Evolutionary conservation across 2,329 filamentous ascomycete genomes (phyloP).

Genomic region (Beauveria medogensis): DNA sequence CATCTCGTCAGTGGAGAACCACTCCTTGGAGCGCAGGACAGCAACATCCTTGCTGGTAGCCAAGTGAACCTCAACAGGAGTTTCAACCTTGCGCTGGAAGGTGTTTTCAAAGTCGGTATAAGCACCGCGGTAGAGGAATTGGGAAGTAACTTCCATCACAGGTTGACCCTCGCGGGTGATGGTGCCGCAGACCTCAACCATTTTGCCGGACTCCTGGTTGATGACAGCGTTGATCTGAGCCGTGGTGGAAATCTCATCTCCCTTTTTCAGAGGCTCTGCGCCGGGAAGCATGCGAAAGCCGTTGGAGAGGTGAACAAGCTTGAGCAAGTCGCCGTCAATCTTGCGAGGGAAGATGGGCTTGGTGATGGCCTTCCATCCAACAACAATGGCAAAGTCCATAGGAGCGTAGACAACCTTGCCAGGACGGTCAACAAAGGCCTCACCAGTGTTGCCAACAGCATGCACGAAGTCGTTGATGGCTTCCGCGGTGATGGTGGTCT

Average conservation of each 20-base stretch:
- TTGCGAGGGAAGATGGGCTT: slow-evolving; percentile 97
- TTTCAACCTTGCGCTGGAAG: slow-evolving; percentile 95
- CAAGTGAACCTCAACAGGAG: slow-evolving; percentile 86
- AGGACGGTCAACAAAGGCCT: slow-evolving; percentile 92
- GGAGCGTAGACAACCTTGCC: slow-evolving; percentile 91
- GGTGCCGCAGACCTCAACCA: slow-evolving; percentile 99
- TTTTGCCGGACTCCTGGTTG: slow-evolving; percentile 97
- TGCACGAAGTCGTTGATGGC: slow-evolving; percentile 99
- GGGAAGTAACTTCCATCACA: slow-evolving; percentile 97
- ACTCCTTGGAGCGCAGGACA: slow-evolving; percentile 91
- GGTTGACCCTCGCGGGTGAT: slow-evolving; percentile 75
- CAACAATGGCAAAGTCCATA: slow-evolving; percentile 98
- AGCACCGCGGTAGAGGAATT: slow-evolving; percentile 90
- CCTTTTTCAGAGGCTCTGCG: slow-evolving; percentile 90
- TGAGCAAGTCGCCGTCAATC: slow-evolving; percentile 92
- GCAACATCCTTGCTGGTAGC: slow-evolving; percentile 85
- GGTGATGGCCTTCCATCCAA: slow-evolving; percentile 97
- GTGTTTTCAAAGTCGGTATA: slow-evolving; percentile 97
- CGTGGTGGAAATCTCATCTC: slow-evolving; percentile 83
- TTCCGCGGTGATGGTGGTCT: slow-evolving; percentile 77
- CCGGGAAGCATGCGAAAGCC: slow-evolving; percentile 97
- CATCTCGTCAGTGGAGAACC: slow-evolving; percentile 76
- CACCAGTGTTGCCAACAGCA: slow-evolving; percentile 93
- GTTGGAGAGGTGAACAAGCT: slow-evolving; percentile 94
- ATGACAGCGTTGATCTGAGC: slow-evolving; percentile 96